Base-by-base conservation (phyloP, 2,329 filamentous ascomycete species). In the Diaporthe eres region DNA sequence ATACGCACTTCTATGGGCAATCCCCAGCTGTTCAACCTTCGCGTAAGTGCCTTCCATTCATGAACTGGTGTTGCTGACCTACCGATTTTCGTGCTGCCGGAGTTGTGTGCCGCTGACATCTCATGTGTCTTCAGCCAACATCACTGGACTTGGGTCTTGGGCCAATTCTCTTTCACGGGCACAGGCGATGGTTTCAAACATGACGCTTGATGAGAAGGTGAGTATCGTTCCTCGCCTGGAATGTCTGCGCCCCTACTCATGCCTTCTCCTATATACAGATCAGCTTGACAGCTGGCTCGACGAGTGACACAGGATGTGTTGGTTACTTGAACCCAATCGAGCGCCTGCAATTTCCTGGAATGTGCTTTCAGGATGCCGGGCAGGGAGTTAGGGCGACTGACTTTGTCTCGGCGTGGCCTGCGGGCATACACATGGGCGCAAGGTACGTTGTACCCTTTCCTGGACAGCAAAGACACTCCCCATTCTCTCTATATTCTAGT, bases 151-250 rank as follows among this genome's bases (percentile, higher is more conserved):
- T 7, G 93, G 92, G 13, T 85, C 90, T 55, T 97, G 95, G 95
- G 87, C 87, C 4, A 87, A 88, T 22, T 92, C 94, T 7, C 92
- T 94, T 79, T 83, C 85, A 28, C 94, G 92, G 81, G 94, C 95
- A 0, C 87, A 88, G 75, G 87, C 87, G 1, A 91, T 97, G 79
- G 94, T 97, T 17, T 88, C 87, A 19, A 88, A 93, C 80, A 88
- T 97, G 85, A 96, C 94, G 0, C 85, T 96, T 65, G 87, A 92
- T 25, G 94, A 97, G 83, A 97, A 96, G 85, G 91, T 87, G 79
- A 34, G 78, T 67, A 31, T 42, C 22, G 17, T 22, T 25, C 25
- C 42, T 44, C 31, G 10, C 3, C 42, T 39, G 15, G 47, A 22
- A n/a, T n/a, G 15, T 37, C 19, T 37, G 17, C 25, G 10, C 19